A percentile compares a stretch with the other conserved stretches of the same genome.
Evolutionary conservation across 148 eudicot genomes (phyloP).

Genomic region (Vaccinium macrocarpon): DNA sequence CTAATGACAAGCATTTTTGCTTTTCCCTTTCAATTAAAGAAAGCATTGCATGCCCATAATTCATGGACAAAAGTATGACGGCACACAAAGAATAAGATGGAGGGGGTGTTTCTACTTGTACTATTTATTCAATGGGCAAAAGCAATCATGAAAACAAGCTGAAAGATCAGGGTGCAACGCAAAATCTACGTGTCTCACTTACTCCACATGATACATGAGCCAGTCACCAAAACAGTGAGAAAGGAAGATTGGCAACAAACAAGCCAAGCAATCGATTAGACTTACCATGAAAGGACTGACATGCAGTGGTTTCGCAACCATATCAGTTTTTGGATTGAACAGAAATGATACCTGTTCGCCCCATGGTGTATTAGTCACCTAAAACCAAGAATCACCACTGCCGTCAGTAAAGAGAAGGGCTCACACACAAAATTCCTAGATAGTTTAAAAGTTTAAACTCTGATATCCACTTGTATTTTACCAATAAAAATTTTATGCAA

Average conservation of each 20-base stretch:
- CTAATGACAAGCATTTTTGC: not conserved
- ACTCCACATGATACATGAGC: not conserved
- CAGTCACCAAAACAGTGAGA: not conserved
- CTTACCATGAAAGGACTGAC: constrained; percentile 99
- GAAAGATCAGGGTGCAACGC: constrained; percentile 5
- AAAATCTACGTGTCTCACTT: not conserved
- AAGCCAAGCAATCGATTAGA: not conserved
- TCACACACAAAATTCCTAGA: not conserved
- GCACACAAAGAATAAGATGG: not conserved
- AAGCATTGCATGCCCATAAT: not conserved
- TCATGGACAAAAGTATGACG: not conserved
- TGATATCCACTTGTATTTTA: not conserved
- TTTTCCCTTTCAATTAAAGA: not conserved
- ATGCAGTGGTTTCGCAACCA: constrained; percentile 78
- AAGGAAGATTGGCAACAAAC: not conserved
- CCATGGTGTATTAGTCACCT: constrained; percentile 99
- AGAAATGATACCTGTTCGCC: constrained; percentile 81
- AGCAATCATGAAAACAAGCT: not conserved
- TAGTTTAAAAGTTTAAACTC: not conserved
- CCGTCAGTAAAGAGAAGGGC: constrained; percentile 8
- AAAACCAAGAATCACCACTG: constrained; percentile 21
- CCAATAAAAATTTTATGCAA: not conserved
- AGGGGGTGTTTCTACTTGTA: not conserved
- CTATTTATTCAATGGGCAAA: not conserved
- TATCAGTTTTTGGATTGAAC: constrained; percentile 68